A percentile compares a stretch with the other conserved stretches of the same genome.
Evolutionary conservation across 164 flowering plant genomes (phyloP).

Genomic region (Liquidambar formosana): DNA sequence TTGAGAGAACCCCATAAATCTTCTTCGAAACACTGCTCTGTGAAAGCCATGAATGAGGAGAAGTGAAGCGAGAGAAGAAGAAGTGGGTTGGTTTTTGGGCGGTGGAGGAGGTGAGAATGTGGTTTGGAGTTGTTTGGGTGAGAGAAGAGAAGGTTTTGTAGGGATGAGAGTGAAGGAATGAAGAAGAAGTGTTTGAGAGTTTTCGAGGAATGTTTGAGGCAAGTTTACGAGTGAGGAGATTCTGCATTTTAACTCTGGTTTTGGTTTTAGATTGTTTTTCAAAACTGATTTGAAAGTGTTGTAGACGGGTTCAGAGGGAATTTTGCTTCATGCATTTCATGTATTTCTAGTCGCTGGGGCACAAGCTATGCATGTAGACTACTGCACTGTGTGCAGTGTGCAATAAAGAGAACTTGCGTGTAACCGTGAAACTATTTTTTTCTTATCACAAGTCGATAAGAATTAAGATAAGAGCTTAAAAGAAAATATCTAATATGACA

Average conservation of each 20-base stretch:
- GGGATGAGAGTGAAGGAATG: conserved; percentile 7
- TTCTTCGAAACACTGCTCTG: conserved; percentile 1
- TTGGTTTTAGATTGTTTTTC: too few species aligned
- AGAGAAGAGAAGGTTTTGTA: conserved; percentile 14
- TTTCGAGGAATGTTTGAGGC: conserved; percentile 18
- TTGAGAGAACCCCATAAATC: conserved; percentile 22
- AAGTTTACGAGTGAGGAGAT: conserved; percentile 18
- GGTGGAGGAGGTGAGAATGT: conserved; percentile 5
- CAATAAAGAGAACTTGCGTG: too few species aligned
- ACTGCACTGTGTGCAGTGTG: too few species aligned
- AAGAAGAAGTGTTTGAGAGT: conserved; percentile 1
- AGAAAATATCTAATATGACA: too few species aligned
- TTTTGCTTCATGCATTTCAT: too few species aligned
- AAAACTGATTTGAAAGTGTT: too few species aligned
- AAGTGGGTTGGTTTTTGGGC: conserved; percentile 5
- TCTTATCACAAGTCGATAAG: too few species aligned
- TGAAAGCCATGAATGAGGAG: conserved; percentile 17
- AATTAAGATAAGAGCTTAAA: too few species aligned
- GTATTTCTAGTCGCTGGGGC: too few species aligned
- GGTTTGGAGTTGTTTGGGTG: conserved; percentile 4
- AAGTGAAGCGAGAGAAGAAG: conserved; percentile 6
- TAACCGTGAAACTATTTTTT: too few species aligned
- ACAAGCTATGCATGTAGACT: too few species aligned
- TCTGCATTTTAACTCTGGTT: conserved; percentile 36
- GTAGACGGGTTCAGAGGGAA: too few species aligned